A percentile compares a stretch with the other conserved stretches of the same genome.
Evolutionary conservation across 306 rosid species (phyloP).

Genomic region (Prunus mira): DNA sequence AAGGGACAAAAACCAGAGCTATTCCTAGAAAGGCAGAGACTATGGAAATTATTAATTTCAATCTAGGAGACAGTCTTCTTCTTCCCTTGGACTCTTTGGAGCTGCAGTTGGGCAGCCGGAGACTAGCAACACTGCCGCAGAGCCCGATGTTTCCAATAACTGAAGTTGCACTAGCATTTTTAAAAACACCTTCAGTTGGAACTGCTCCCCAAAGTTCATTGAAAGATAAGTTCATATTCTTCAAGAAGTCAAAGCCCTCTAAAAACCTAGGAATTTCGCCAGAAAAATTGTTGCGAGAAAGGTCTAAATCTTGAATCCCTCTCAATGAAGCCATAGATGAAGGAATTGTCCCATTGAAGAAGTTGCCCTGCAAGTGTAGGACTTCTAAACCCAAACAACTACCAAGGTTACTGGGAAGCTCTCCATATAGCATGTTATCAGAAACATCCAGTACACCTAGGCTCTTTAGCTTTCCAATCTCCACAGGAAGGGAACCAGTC

Average conservation of each 20-base stretch:
- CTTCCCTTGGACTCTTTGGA: background rate
- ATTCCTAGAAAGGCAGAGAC: background rate
- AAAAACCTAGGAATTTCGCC: background rate
- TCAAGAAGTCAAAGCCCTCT: background rate
- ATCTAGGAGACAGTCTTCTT: background rate
- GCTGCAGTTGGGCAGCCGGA: background rate
- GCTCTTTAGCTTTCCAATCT: background rate
- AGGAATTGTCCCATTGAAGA: background rate
- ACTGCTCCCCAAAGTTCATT: background rate
- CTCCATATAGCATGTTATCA: background rate
- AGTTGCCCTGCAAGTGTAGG: background rate
- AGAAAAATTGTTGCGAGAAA: background rate
- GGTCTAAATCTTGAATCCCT: background rate
- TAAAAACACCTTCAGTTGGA: background rate
- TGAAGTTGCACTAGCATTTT: background rate
- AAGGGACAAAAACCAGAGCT: background rate
- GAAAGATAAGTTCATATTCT: background rate
- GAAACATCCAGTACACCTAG: background rate
- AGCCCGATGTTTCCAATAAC: background rate
- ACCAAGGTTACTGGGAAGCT: background rate
- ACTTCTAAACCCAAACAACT: background rate
- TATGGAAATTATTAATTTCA: too few relatives aligned
- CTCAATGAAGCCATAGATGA: background rate
- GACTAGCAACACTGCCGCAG: background rate
- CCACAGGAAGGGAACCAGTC: background rate